Evolutionary conservation across 441 rosid species (phyloP).

Genomic region (Brassica hybrid): DNA sequence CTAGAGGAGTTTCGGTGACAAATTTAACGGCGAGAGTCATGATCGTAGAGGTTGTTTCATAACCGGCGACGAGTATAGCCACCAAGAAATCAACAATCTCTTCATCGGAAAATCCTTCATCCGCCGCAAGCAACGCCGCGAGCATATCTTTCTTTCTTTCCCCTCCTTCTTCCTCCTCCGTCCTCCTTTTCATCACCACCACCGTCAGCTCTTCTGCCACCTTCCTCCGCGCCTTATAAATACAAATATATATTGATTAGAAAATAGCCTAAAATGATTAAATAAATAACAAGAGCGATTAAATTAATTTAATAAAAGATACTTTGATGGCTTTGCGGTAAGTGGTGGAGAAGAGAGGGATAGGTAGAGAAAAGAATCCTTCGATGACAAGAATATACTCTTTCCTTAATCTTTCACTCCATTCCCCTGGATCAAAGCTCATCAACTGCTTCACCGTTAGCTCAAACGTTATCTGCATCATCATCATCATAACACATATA

Average conservation of each 20-base stretch:
- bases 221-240: constrained; percentile 79
- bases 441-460: too few relatives aligned
- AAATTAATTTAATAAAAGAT: background rate
- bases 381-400: background rate
- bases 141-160: constrained; percentile 76
- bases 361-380: background rate
- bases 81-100: constrained; percentile 88
- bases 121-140: too few relatives aligned
- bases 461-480: background rate
- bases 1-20: constrained; percentile 92
- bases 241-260: background rate
- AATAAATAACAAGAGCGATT: background rate
- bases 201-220: constrained; percentile 90
- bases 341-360: constrained; percentile 3
- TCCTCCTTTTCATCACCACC: constrained; percentile 72
- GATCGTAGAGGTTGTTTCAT: constrained; percentile 90
- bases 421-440: too few relatives aligned
- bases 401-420: too few relatives aligned
- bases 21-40: constrained; percentile 99
- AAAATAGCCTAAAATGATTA: background rate
- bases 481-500: background rate
- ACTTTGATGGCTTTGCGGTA: constrained; percentile 9
- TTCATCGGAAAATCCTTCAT: constrained; percentile 48
- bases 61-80: constrained; percentile 89
- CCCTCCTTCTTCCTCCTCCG: constrained; percentile 45